A percentile compares a stretch with the other conserved stretches of the same genome.
phyloP scores from a whole-genome alignment of 2,329 filamentous ascomycete genomes.

The Fusarium graminum region DNA sequence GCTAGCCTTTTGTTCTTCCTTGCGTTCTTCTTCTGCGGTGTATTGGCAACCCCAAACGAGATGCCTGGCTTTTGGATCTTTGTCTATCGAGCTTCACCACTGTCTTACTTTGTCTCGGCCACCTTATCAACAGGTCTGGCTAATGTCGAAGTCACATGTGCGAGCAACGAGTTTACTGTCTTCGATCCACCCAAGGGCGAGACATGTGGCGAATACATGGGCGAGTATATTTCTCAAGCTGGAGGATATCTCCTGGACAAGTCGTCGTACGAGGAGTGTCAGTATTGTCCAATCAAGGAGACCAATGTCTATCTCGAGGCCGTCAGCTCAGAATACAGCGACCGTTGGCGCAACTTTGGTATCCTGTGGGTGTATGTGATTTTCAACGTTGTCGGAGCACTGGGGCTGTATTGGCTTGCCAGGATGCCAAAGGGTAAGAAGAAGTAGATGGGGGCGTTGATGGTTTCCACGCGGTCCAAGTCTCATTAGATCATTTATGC shows the following conservation, averaged over 20 bases:
- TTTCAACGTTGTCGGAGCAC: slow-evolving; percentile 69
- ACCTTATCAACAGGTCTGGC: slow-evolving; percentile 80
- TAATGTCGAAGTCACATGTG: slow-evolving; percentile 74
- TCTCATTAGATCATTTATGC: too few relatives aligned
- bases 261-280: slow-evolving; percentile 63
- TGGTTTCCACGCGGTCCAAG: too few relatives aligned
- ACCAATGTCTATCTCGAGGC: slow-evolving; percentile 66
- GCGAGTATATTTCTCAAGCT: slow-evolving; percentile 59
- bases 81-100: slow-evolving; percentile 79
- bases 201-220: slow-evolving; percentile 73
- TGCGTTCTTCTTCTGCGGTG: slow-evolving; percentile 59
- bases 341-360: slow-evolving; percentile 79
- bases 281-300: slow-evolving; percentile 66
- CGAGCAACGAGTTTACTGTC: slow-evolving; percentile 74
- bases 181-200: slow-evolving; percentile 70
- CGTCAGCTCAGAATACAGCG: slow-evolving; percentile 65
- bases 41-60: slow-evolving; percentile 57
- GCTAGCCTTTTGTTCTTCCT: slow-evolving; percentile 75
- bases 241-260: slow-evolving; percentile 69
- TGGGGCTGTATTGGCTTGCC: slow-evolving; percentile 69
- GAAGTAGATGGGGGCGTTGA: slow-evolving; percentile 49
- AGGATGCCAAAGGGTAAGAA: slow-evolving; percentile 60
- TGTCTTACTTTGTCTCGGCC: slow-evolving; percentile 83
- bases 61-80: slow-evolving; percentile 66
- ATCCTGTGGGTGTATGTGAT: slow-evolving; percentile 70